Base-by-base conservation (phyloP, 345 rosid species). In the Nasturtium officinale region DNA sequence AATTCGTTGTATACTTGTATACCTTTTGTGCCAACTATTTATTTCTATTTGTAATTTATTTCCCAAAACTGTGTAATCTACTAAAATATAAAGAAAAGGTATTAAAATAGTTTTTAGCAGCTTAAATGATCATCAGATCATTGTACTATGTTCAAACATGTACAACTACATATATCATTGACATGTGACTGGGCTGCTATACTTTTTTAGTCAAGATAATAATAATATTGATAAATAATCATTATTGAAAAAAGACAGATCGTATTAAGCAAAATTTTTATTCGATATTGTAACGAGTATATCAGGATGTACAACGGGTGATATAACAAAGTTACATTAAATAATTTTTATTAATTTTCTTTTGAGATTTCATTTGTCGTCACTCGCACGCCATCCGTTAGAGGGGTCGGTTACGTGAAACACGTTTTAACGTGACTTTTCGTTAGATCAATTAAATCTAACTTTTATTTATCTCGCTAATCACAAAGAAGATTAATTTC, bases 391-490 rank as follows among this genome's bases (percentile, higher is more conserved):
- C 53, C 30, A 75, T 61, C 43, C 4, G 54, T 18, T 30, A 10
- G 23, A 35, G 43, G 51, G 43, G 51, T 56, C 38, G 38, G 40
- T 61, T 55, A 70, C 76, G 76, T 63, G 76, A 70, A 62, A 55
- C 69, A 56, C 61, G 71, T 55, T 76, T 21, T 33, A 18, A 68
- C 37, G 21, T 33, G 30, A 68, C 51, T 54, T 54, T 50, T 68
- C 69, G 70, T 43, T 45, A 38, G n/a, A 38, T 28, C 18, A 51
- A 40, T 15, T 20, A 20, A 28, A 38, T 37, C 1, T 61, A 12
- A 13, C 42, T 33, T 29, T 52, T 15, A 63, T 42, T n/a, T 43
- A 52, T 52, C 30, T 50, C 20, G 67, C 30, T 63, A 60, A 38
- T 50, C 51, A 12, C 30, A 53, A 53, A 63, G 9, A 12, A 42